Evolutionary conservation across 495 filamentous ascomycete species (phyloP).

Genomic region (Lindgomyces ingoldianus): DNA sequence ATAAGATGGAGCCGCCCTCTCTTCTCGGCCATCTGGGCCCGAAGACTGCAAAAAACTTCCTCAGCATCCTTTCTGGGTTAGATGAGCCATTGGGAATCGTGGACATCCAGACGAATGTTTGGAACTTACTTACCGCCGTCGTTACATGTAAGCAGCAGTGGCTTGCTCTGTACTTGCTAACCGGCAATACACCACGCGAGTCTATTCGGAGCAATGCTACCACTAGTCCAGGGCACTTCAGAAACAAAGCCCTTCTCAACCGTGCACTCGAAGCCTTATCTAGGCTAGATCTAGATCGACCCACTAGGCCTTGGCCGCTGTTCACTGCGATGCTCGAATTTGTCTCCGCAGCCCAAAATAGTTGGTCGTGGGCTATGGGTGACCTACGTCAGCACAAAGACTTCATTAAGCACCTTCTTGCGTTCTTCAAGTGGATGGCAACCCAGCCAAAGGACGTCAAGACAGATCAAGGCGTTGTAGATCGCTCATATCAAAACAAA

Average conservation of each 20-base stretch:
- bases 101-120: constrained; percentile 64
- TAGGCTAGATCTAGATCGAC: constrained; percentile 63
- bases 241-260: constrained; percentile 65
- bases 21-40: constrained; percentile 84
- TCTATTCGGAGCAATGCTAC: constrained; percentile 57
- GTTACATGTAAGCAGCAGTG: constrained; percentile 91
- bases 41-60: constrained; percentile 77
- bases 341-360: constrained; percentile 79
- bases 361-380: constrained; percentile 88
- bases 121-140: constrained; percentile 84
- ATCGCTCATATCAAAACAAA: constrained; percentile 59
- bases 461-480: constrained; percentile 51
- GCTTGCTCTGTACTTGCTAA: constrained; percentile 89
- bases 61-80: constrained; percentile 74
- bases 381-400: constrained; percentile 68
- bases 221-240: constrained; percentile 44
- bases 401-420: constrained; percentile 69
- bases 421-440: constrained; percentile 63
- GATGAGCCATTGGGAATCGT: constrained; percentile 70
- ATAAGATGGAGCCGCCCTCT: constrained; percentile 73
- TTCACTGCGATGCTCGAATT: constrained; percentile 72
- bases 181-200: constrained; percentile 78
- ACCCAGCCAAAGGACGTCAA: constrained; percentile 39
- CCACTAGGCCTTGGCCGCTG: constrained; percentile 56
- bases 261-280: constrained; percentile 75